These are phyloP conservation scores for Moniliella sp. DNA, from an alignment of 1,284 basidiomycete genomes.

Conservation along the genomic window DNA sequence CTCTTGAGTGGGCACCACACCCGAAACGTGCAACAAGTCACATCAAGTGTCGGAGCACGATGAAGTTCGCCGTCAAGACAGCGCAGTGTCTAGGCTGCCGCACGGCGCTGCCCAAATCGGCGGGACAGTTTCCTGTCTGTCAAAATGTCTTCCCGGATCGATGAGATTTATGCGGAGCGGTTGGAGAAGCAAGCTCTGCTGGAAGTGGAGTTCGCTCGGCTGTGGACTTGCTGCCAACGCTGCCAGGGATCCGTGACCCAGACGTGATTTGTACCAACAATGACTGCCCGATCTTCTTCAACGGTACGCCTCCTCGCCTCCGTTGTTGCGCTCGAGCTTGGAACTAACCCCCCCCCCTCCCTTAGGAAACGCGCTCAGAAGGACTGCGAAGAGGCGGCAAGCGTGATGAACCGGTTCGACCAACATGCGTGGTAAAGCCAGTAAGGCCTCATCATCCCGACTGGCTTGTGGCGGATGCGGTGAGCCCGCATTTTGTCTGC, in stretches of 20 bases:
- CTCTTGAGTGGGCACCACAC: slow-evolving; percentile 30
- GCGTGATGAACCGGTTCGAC: slow-evolving; percentile 20
- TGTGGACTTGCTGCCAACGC: slow-evolving; percentile 33
- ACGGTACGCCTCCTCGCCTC: slow-evolving; percentile 44
- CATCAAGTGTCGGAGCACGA: slow-evolving; percentile 28
- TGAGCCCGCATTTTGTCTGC: too few relatives aligned
- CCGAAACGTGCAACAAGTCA: slow-evolving; percentile 25
- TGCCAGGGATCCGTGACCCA: slow-evolving; percentile 36
- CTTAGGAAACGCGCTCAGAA: slow-evolving; percentile 19
- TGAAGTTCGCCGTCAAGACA: slow-evolving; percentile 33
- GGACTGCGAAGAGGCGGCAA: slow-evolving; percentile 19
- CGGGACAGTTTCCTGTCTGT: slow-evolving; percentile 12
- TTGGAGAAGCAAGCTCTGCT: slow-evolving; percentile 13
- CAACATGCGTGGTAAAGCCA: slow-evolving; percentile 7
- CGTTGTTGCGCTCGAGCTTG: neutral
- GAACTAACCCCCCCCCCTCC: neutral
- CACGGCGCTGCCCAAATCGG: slow-evolving; percentile 13
- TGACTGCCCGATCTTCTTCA: slow-evolving; percentile 94
- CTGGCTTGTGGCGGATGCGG: too few relatives aligned
- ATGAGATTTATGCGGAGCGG: slow-evolving; percentile 29
- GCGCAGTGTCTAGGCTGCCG: slow-evolving; percentile 29
- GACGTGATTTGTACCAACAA: slow-evolving; percentile 86
- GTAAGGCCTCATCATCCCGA: too few relatives aligned
- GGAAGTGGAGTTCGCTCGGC: slow-evolving; percentile 27
- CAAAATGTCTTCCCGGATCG: slow-evolving; percentile 22